phyloP scores from a whole-genome alignment of 768 basidiomycete genomes.

The Dioszegia crocea region DNA sequence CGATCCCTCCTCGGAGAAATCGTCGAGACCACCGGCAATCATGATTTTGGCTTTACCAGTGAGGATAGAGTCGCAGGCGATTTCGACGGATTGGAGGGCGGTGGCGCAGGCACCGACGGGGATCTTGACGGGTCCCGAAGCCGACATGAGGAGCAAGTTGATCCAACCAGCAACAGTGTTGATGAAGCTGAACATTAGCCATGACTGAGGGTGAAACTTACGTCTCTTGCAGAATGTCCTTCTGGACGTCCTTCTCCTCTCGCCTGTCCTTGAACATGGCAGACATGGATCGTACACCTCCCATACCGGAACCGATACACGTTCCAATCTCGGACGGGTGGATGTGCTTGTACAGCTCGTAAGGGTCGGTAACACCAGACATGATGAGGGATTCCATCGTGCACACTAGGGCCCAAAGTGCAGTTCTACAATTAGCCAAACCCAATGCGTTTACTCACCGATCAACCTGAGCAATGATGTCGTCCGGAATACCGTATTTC shows the following conservation, averaged over 20 bases:
- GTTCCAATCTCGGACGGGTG: constrained; percentile 97
- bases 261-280: constrained; percentile 99
- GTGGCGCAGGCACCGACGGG: constrained; percentile 99
- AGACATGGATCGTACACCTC: constrained; percentile 80
- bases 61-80: constrained; percentile 90
- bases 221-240: constrained; percentile 98
- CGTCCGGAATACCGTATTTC: constrained; percentile 92
- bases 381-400: constrained; percentile 93
- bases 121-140: constrained; percentile 96
- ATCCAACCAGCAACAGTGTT: constrained; percentile 99
- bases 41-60: constrained; percentile 98
- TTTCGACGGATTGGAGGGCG: constrained; percentile 94
- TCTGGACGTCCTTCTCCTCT: constrained; percentile 96
- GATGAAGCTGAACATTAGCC: constrained; percentile 67
- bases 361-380: constrained; percentile 96
- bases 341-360: constrained; percentile 92
- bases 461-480: constrained; percentile 91
- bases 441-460: constrained; percentile 51
- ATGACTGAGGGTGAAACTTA: constrained; percentile 53
- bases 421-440: constrained; percentile 50
- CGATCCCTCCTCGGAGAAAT: constrained; percentile 95
- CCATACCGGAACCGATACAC: constrained; percentile 94
- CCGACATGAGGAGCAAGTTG: constrained; percentile 88
- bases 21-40: constrained; percentile 98
- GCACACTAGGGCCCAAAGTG: constrained; percentile 90